phyloP scores from a whole-genome alignment of 495 filamentous ascomycete genomes.

The Penicillium mononematosum region DNA sequence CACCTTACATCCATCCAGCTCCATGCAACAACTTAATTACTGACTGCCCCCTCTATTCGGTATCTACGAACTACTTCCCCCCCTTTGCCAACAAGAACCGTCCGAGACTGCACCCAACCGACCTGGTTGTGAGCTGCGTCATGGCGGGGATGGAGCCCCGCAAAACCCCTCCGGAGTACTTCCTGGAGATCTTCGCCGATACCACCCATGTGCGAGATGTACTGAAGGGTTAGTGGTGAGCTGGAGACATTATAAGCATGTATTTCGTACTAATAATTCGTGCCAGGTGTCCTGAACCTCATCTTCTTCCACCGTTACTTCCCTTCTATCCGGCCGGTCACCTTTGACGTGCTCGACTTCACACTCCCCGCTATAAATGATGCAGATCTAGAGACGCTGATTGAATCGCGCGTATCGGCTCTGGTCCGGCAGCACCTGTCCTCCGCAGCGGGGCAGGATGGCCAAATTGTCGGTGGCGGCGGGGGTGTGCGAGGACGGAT shows the following conservation, averaged over 20 bases:
- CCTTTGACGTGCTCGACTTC: conserved; percentile 87
- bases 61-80: neutral
- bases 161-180: conserved; percentile 73
- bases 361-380: conserved; percentile 89
- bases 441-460: conserved; percentile 46
- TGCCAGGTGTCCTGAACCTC: conserved; percentile 82
- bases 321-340: conserved; percentile 76
- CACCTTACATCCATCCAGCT: conserved; percentile 9
- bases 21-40: conserved; percentile 10
- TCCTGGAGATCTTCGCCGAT: conserved; percentile 81
- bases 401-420: conserved; percentile 78
- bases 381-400: conserved; percentile 82
- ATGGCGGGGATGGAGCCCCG: conserved; percentile 54
- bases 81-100: neutral
- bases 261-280: neutral
- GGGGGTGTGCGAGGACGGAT: conserved; percentile 69
- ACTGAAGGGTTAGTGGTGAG: conserved; percentile 66
- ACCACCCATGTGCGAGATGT: conserved; percentile 82
- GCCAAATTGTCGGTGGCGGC: conserved; percentile 40
- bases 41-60: neutral
- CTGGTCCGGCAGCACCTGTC: conserved; percentile 64
- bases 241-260: no score
- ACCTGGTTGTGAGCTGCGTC: conserved; percentile 20
- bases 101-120: neutral
- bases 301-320: conserved; percentile 99